A percentile compares a stretch with the other conserved stretches of the same genome.
phyloP scores from a whole-genome alignment of 2,329 filamentous ascomycete genomes.

The Hypoxylon rubiginosum region DNA sequence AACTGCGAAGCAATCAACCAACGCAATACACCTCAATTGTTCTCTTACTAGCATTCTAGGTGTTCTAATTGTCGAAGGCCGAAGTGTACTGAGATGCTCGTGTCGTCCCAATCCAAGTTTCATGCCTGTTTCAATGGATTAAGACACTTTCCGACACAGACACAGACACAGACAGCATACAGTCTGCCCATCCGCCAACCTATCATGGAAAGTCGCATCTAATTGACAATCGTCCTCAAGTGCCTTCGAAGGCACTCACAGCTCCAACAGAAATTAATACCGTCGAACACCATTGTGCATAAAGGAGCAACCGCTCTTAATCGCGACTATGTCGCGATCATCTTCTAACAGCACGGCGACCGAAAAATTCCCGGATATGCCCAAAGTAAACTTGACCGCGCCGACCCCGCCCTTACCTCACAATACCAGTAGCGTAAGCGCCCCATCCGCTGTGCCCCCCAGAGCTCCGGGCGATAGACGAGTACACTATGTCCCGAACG shows the following conservation, averaged over 20 bases:
- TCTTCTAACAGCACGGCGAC: constrained; percentile 42
- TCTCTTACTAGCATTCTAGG: neutral
- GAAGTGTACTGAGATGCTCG: neutral
- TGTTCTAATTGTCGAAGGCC: neutral
- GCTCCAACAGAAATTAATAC: neutral
- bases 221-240: neutral
- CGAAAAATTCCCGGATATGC: constrained; percentile 43
- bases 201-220: neutral
- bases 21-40: neutral
- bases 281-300: neutral
- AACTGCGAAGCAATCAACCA: neutral
- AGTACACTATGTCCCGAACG: constrained; percentile 34
- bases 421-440: neutral
- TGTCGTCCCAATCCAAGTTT: neutral
- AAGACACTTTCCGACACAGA: neutral
- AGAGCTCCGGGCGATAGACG: constrained; percentile 20
- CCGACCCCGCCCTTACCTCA: constrained; percentile 3
- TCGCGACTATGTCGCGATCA: constrained; percentile 21
- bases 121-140: neutral
- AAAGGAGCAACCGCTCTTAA: constrained; percentile 1
- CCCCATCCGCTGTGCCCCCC: constrained; percentile 13
- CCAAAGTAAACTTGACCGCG: constrained; percentile 22
- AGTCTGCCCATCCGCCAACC: neutral
- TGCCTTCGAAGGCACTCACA: neutral
- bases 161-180: neutral